A percentile compares a stretch with the other conserved stretches of the same genome.
phyloP scores from a whole-genome alignment of 257 asterid genomes.

The Handroanthus guayacan region DNA sequence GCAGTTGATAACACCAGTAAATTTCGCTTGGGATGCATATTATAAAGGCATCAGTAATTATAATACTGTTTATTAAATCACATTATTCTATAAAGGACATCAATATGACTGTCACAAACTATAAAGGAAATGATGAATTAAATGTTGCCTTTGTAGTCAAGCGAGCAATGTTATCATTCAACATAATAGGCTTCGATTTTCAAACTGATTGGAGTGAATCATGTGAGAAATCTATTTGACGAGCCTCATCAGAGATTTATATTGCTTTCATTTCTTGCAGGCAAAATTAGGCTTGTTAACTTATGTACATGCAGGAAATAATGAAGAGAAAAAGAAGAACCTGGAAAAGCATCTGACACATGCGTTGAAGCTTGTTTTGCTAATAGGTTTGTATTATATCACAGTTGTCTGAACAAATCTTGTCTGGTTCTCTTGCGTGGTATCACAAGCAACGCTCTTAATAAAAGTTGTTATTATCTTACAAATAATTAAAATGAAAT shows the following conservation, averaged over 20 bases:
- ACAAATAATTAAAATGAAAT: neutral
- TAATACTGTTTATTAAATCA: neutral
- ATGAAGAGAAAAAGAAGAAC: conserved; percentile 56
- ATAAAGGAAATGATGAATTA: neutral
- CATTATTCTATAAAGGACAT: neutral
- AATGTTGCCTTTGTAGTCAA: neutral
- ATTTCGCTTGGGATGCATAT: neutral
- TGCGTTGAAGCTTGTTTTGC: conserved; percentile 92
- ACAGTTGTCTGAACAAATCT: conserved; percentile 1
- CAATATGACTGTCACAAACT: neutral
- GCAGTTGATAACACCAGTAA: neutral
- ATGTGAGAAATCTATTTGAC: neutral
- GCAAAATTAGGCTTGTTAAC: neutral
- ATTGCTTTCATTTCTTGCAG: conserved; percentile 20
- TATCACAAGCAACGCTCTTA: conserved; percentile 8
- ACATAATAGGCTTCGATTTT: conserved; percentile 9
- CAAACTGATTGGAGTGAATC: conserved; percentile 1
- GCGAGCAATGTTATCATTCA: conserved; percentile 2
- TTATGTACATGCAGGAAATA: conserved; percentile 58
- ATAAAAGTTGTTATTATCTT: neutral
- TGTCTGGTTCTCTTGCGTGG: conserved; percentile 2
- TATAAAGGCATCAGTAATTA: neutral
- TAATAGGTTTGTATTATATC: conserved; percentile 62
- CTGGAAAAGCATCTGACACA: conserved; percentile 74
- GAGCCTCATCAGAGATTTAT: neutral